phyloP scores from a whole-genome alignment of 2,329 filamentous ascomycete species.

The Aspergillus ochraceus region DNA sequence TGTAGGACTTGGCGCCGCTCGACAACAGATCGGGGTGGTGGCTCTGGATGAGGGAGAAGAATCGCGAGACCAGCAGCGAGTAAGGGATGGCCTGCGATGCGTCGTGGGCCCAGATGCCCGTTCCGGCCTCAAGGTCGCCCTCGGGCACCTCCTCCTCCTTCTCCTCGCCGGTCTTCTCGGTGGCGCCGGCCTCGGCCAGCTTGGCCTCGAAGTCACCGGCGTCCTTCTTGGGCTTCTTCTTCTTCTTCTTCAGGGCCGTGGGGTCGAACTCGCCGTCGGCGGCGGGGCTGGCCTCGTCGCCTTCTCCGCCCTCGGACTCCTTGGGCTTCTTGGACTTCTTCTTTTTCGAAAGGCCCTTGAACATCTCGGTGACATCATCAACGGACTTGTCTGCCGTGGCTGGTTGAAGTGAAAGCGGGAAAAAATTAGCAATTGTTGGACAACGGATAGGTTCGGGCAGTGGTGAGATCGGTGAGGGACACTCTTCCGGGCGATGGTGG shows the following conservation, averaged over 20 bases:
- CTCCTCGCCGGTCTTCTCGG: conserved; percentile 59
- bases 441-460: background rate
- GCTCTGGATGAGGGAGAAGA: conserved; percentile 91
- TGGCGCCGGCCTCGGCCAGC: conserved; percentile 61
- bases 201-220: conserved; percentile 67
- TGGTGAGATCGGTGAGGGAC: background rate
- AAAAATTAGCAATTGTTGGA: background rate
- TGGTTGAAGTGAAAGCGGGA: conserved; percentile 11
- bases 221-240: conserved; percentile 63
- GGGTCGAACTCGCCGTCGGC: conserved; percentile 64
- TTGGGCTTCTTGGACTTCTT: conserved; percentile 66
- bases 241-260: conserved; percentile 79
- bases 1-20: conserved; percentile 90
- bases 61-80: conserved; percentile 80
- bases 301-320: conserved; percentile 52
- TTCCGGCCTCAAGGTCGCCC: conserved; percentile 83
- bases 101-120: conserved; percentile 86
- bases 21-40: conserved; percentile 95
- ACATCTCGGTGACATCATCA: conserved; percentile 66
- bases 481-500: background rate
- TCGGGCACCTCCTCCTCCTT: conserved; percentile 57
- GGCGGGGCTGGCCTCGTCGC: conserved; percentile 52
- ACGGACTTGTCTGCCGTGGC: conserved; percentile 55
- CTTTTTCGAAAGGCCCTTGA: conserved; percentile 72
- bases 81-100: conserved; percentile 77